A percentile compares a stretch with the other conserved stretches of the same genome.
Conservation (phyloP, 495 filamentous ascomycete species). For the Echria macrotheca region DNA sequence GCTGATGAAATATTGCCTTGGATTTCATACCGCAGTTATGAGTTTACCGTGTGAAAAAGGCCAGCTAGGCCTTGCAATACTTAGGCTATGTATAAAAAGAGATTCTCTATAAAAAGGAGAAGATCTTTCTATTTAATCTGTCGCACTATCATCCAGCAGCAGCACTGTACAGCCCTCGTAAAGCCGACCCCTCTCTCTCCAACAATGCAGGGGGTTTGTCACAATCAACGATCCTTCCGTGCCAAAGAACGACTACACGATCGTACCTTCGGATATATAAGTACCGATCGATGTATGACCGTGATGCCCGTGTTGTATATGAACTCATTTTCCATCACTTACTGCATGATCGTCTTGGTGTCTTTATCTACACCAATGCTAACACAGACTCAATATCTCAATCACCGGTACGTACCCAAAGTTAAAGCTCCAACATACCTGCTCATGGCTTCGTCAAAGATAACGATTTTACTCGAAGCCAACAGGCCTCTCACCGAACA, state of each 20-base stretch:
- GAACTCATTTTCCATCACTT: slow-evolving; percentile 36
- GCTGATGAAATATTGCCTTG: too few relatives aligned
- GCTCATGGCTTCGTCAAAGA: slow-evolving; percentile 32
- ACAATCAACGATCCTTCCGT: slow-evolving; percentile 31
- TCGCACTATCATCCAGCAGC: too few relatives aligned
- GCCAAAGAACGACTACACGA: slow-evolving; percentile 34
- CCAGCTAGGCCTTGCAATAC: too few relatives aligned
- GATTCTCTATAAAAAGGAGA: too few relatives aligned
- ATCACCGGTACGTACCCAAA: not conserved
- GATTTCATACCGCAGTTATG: too few relatives aligned
- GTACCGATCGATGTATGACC: slow-evolving; percentile 40
- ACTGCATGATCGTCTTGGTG: slow-evolving; percentile 39
- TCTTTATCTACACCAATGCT: slow-evolving; percentile 25
- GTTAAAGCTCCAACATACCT: slow-evolving; percentile 2
- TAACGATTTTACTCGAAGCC: slow-evolving; percentile 20
- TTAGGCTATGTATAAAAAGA: too few relatives aligned
- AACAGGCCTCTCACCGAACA: slow-evolving; percentile 54
- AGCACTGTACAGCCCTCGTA: too few relatives aligned
- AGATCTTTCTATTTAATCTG: too few relatives aligned
- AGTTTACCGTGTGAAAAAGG: too few relatives aligned
- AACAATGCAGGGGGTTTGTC: slow-evolving; percentile 26
- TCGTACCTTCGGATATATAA: slow-evolving; percentile 39
- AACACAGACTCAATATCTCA: not conserved
- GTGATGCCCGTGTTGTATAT: slow-evolving; percentile 35
- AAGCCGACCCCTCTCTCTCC: too few relatives aligned